Conservation (phyloP, 169 alveolate species). For the Neospora caninum region DNA sequence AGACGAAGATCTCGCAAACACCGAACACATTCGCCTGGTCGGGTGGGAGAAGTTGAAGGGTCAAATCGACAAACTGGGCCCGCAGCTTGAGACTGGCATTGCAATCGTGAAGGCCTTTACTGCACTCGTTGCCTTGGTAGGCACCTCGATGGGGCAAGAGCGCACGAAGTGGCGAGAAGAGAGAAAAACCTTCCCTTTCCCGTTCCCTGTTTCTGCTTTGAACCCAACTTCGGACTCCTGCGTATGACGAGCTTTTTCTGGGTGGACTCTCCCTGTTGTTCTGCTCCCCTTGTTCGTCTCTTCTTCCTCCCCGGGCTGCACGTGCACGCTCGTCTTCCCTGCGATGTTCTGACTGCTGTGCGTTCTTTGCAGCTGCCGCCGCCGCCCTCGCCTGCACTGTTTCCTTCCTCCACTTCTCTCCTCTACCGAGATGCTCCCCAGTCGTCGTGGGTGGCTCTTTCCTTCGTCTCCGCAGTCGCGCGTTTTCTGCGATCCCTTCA, state of each 20-base stretch:
- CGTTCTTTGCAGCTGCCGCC: slow-evolving; percentile 48
- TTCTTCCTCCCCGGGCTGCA: no score
- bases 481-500: slow-evolving; percentile 51
- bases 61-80: slow-evolving; percentile 20
- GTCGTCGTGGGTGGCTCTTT: slow-evolving; percentile 52
- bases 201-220: no score
- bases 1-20: not conserved
- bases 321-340: no score
- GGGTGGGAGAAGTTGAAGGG: slow-evolving; percentile 4
- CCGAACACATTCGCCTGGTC: not conserved
- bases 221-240: no score
- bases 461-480: slow-evolving; percentile 56
- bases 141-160: not conserved
- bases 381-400: slow-evolving; percentile 54
- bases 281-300: no score
- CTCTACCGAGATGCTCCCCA: slow-evolving; percentile 44
- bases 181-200: no score
- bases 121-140: slow-evolving; percentile 51
- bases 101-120: slow-evolving; percentile 58
- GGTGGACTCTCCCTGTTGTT: no score
- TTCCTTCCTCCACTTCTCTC: not conserved
- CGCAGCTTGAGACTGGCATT: slow-evolving; percentile 36
- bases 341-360: no score
- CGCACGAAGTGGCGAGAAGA: not conserved
- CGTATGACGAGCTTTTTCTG: no score